Evolutionary conservation across 225 moss, liverwort and hornwort genomes (phyloP), one percentile per base, ranked within the genome.

Genomic region (Climacium dendroides): DNA sequence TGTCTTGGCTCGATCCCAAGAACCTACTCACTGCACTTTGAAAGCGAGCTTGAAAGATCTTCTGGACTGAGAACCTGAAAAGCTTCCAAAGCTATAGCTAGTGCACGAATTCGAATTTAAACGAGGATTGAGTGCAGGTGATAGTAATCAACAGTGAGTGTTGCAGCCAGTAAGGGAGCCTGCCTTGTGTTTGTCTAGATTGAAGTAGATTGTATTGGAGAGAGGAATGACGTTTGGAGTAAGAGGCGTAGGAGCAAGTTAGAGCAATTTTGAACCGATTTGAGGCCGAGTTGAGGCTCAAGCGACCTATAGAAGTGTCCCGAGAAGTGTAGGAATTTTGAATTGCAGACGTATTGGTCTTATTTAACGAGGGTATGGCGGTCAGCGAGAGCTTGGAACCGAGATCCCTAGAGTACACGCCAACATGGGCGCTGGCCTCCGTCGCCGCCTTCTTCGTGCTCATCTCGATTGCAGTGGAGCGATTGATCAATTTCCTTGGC

Each of bases 371-470:
- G n/a, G 85, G 67, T 55, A 89, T 89, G 87, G 87, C 87, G 55
- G 71, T 47, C 55, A 67, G 76, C 29, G 53, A 11, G 13, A 62
- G 43, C 13, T 26, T 26, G 39, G 53, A n/a, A 15, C n/a, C 78
- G 61, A 88, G 92, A 58, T 83, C 89, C 32, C 87, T 94, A 26
- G 94, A 92, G 85, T 89, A 78, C 79, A 91, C 92, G 80, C 92
- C 94, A 13, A 80, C 94, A 54, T 94, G 94, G 94, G 91, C 92
- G 5, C 72, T 94, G 45, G 94, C 91, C 19, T 43, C 86, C 1
- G 92, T 92, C 43, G 86, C 91, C 50, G 76, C 85, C 62, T 63
- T 80, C 86, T 89, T 94, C 87, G 88, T 92, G 11, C 67, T 92
- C 78, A 88, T 92, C 83, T 94, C 91, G 14, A 82, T 94, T 29